A percentile compares a stretch with the other conserved stretches of the same genome.
phyloP scores from a whole-genome alignment of 2,329 filamentous ascomycete species.

The Chaetomiaceae sp. region DNA sequence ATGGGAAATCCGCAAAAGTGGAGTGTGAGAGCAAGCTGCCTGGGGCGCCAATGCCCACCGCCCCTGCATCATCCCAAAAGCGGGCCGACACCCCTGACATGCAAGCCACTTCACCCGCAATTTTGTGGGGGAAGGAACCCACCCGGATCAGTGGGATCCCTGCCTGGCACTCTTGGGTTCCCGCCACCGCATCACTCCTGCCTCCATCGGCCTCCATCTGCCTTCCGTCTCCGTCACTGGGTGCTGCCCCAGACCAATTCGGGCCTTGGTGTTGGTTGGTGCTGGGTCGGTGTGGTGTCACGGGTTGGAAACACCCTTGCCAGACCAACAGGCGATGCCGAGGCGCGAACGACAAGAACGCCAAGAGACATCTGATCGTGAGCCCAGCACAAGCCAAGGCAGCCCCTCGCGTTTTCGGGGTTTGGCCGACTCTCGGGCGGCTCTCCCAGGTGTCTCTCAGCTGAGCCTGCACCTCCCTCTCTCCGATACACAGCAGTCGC shows the following conservation, averaged over 20 bases:
- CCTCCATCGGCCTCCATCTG: too few relatives aligned
- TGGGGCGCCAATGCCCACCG: background rate
- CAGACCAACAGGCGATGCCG: background rate
- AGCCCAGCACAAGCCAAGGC: too few relatives aligned
- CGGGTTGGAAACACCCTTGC: background rate
- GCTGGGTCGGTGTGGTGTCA: background rate
- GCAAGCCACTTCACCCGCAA: background rate
- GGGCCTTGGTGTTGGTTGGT: background rate
- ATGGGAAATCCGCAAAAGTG: too few relatives aligned
- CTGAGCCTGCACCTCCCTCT: too few relatives aligned
- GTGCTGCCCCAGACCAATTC: background rate
- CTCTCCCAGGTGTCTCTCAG: too few relatives aligned
- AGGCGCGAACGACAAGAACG: background rate
- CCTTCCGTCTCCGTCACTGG: background rate
- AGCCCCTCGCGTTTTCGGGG: too few relatives aligned
- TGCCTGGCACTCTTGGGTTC: background rate
- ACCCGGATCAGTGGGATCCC: too few relatives aligned
- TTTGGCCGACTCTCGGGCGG: too few relatives aligned
- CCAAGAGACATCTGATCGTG: constrained; percentile 8
- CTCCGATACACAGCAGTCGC: too few relatives aligned
- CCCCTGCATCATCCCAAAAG: background rate
- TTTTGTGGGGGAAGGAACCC: too few relatives aligned
- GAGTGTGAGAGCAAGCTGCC: background rate
- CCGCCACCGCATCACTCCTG: background rate
- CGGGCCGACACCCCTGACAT: background rate